Conservation (phyloP, 1,284 basidiomycete genomes). For the Cystobasidium pallidum region DNA sequence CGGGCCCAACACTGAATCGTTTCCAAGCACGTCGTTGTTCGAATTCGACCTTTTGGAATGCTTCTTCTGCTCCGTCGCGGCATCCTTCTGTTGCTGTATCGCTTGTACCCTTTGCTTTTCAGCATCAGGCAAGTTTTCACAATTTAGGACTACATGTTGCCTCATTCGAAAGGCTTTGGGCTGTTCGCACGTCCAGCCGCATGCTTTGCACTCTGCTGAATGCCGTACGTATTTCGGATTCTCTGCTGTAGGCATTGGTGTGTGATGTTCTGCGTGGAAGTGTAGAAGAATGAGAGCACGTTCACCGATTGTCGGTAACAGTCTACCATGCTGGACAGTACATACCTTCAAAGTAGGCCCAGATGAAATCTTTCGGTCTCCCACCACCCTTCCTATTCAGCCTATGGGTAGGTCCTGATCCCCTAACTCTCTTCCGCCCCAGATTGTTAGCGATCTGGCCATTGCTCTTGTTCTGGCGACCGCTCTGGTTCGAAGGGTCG, state of each 20-base stretch:
- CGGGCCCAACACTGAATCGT: background rate
- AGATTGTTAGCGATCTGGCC: background rate
- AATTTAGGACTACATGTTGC: conserved; percentile 48
- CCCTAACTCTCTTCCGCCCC: conserved; percentile 17
- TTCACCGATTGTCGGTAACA: background rate
- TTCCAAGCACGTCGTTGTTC: background rate
- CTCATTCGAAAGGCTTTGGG: conserved; percentile 55
- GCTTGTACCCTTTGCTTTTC: conserved; percentile 40
- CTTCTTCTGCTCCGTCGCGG: conserved; percentile 27
- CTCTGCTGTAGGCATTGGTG: conserved; percentile 24
- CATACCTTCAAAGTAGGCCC: conserved; percentile 50
- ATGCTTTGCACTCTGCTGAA: conserved; percentile 41
- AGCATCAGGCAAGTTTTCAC: conserved; percentile 46
- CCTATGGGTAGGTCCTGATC: conserved; percentile 7
- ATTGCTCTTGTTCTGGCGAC: conserved; percentile 3
- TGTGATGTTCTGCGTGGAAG: conserved; percentile 8
- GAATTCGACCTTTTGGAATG: conserved; percentile 7
- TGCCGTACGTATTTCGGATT: conserved; percentile 12
- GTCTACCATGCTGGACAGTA: background rate
- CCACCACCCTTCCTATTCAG: conserved; percentile 46
- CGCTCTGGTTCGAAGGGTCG: background rate
- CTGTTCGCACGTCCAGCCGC: conserved; percentile 53
- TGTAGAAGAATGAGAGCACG: background rate
- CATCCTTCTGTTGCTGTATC: conserved; percentile 31
- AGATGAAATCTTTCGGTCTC: conserved; percentile 50